Conservation (phyloP, 805 yeast genomes). For the Hanseniaspora meyeri region DNA sequence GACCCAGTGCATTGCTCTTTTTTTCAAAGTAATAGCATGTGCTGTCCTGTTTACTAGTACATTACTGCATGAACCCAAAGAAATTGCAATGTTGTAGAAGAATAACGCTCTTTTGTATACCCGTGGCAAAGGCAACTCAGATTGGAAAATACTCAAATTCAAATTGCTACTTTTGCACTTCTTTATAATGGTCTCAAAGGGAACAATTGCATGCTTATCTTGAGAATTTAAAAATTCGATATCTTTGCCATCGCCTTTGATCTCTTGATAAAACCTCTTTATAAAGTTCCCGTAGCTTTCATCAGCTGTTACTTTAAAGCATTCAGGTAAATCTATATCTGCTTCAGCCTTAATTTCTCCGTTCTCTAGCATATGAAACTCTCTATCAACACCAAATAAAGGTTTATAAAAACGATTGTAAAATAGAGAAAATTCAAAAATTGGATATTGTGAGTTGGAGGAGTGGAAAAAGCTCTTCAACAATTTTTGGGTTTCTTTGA, state of each 20-base stretch:
- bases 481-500: constrained; percentile 54
- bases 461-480: constrained; percentile 60
- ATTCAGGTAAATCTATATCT: not conserved
- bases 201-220: not conserved
- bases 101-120: constrained; percentile 44
- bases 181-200: constrained; percentile 23
- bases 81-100: constrained; percentile 65
- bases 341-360: not conserved
- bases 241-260: not conserved
- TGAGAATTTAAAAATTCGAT: not conserved
- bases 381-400: constrained; percentile 52
- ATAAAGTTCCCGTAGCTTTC: not conserved
- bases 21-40: constrained; percentile 57
- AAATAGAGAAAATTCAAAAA: constrained; percentile 71
- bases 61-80: constrained; percentile 65
- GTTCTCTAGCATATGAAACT: constrained; percentile 9
- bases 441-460: constrained; percentile 72
- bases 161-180: constrained; percentile 28
- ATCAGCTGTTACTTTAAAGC: constrained; percentile 10
- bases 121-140: constrained; percentile 35
- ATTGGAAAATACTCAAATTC: constrained; percentile 23
- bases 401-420: constrained; percentile 58
- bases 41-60: constrained; percentile 54
- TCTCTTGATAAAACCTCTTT: constrained; percentile 12
- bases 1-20: constrained; percentile 48